Conservation (phyloP, 345 rosid species). For the Bruguiera parviflora region DNA sequence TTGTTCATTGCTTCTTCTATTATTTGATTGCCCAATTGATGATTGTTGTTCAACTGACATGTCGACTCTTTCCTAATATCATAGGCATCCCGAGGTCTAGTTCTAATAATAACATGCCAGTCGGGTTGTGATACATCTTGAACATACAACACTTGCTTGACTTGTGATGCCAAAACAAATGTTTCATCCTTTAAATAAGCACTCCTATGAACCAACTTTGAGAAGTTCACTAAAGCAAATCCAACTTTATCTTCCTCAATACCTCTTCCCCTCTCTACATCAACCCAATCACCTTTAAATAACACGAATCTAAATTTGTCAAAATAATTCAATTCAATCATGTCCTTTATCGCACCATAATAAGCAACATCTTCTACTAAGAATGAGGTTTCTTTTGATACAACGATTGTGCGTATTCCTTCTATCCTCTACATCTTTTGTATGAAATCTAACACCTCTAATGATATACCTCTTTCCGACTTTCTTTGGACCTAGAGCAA, state of each 20-base stretch:
- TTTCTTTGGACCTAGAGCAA: not conserved
- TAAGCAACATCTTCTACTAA: not conserved
- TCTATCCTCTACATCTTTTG: not conserved
- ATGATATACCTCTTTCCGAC: not conserved
- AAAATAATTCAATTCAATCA: too few relatives aligned
- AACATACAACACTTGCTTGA: not conserved
- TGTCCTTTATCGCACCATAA: constrained; percentile 5
- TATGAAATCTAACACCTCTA: constrained; percentile 9
- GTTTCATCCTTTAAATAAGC: not conserved
- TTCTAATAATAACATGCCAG: not conserved
- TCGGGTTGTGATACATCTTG: not conserved
- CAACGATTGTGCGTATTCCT: not conserved
- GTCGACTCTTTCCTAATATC: not conserved
- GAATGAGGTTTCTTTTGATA: not conserved
- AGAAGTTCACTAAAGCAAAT: too few relatives aligned
- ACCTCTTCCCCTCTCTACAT: too few relatives aligned
- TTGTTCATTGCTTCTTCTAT: not conserved
- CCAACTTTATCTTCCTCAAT: too few relatives aligned
- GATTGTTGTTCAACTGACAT: not conserved
- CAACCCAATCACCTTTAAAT: too few relatives aligned
- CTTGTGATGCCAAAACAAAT: not conserved
- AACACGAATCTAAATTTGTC: too few relatives aligned
- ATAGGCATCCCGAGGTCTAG: not conserved
- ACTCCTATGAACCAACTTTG: too few relatives aligned
- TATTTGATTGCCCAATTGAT: not conserved